Evolutionary conservation across 2,329 filamentous ascomycete species (phyloP).

Genomic region (Hymenotorrendiella dingleyae): DNA sequence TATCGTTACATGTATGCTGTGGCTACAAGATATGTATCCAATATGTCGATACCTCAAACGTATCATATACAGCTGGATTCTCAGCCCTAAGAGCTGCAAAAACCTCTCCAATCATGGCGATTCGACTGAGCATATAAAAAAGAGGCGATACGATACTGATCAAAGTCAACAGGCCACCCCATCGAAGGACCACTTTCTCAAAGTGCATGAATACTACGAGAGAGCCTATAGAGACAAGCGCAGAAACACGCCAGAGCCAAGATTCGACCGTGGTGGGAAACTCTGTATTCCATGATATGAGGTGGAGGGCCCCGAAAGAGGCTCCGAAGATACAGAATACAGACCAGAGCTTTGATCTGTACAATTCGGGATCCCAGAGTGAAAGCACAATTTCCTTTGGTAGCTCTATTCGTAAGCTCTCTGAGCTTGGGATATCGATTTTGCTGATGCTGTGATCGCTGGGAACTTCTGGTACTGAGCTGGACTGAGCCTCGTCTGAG

Average conservation of each 20-base stretch:
- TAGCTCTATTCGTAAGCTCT: no score
- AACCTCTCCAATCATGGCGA: conserved; percentile 22
- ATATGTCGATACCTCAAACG: conserved; percentile 14
- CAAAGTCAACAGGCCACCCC: conserved; percentile 22
- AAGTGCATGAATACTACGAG: conserved; percentile 28
- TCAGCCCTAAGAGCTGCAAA: conserved; percentile 20
- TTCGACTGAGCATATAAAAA: conserved; percentile 21
- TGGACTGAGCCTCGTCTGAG: no score
- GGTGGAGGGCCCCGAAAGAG: conserved; percentile 30
- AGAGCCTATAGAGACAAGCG: conserved; percentile 25
- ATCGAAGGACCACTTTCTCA: conserved; percentile 19
- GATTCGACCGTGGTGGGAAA: conserved; percentile 29
- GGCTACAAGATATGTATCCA: conserved; percentile 24
- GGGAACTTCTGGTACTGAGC: no score
- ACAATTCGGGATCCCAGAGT: conserved; percentile 17
- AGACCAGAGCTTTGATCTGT: conserved; percentile 23
- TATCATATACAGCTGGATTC: conserved; percentile 10
- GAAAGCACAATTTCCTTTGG: conserved; percentile 13
- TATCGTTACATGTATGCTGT: no score
- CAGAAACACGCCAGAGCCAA: conserved; percentile 29
- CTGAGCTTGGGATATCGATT: no score
- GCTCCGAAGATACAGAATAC: conserved; percentile 20
- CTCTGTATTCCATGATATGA: conserved; percentile 28
- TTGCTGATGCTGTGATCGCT: no score
- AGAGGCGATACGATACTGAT: conserved; percentile 21